Percentiles rank a stretch among this genome's conserved stretches.
Evolutionary conservation across 352 stramenopile species (phyloP).

Genomic region (Pythium rishiriense): DNA sequence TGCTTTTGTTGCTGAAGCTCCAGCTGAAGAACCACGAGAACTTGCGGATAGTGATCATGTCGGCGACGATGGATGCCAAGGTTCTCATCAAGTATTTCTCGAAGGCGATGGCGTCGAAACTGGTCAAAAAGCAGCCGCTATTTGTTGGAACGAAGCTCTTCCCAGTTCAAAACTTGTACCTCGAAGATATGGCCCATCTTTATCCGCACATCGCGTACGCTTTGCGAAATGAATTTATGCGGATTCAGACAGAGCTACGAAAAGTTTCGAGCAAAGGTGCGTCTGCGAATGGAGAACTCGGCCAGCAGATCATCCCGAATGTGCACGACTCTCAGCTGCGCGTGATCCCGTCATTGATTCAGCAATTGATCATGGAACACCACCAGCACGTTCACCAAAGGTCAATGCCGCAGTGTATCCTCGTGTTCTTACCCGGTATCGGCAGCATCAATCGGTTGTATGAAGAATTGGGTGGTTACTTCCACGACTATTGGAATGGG

Average conservation of each 20-base stretch:
- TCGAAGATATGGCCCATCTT: conserved; percentile 46
- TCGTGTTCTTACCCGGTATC: conserved; percentile 96
- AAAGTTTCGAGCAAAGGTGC: conserved; percentile 27
- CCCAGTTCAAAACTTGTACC: conserved; percentile 61
- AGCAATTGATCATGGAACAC: conserved; percentile 51
- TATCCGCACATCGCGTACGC: conserved; percentile 45
- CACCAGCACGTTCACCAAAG: conserved; percentile 25
- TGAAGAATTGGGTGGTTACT: conserved; percentile 50
- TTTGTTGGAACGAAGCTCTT: conserved; percentile 85
- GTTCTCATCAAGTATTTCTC: conserved; percentile 89
- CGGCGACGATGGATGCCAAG: conserved; percentile 94
- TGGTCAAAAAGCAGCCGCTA: conserved; percentile 60
- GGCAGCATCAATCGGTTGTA: conserved; percentile 92
- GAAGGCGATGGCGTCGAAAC: conserved; percentile 48
- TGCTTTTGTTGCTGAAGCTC: conserved; percentile 91
- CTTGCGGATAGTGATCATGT: conserved; percentile 95
- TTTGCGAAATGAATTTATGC: conserved; percentile 44
- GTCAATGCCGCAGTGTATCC: conserved; percentile 70
- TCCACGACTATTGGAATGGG: conserved; percentile 13
- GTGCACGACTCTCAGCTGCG: conserved; percentile 68
- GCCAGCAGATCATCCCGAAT: conserved; percentile 48
- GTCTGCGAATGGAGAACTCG: conserved; percentile 49
- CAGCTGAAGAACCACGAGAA: conserved; percentile 61
- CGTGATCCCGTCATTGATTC: conserved; percentile 59
- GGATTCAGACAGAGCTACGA: conserved; percentile 45